phyloP scores from a whole-genome alignment of 1,284 basidiomycete genomes.

The Cryptococcus amylolentus region DNA sequence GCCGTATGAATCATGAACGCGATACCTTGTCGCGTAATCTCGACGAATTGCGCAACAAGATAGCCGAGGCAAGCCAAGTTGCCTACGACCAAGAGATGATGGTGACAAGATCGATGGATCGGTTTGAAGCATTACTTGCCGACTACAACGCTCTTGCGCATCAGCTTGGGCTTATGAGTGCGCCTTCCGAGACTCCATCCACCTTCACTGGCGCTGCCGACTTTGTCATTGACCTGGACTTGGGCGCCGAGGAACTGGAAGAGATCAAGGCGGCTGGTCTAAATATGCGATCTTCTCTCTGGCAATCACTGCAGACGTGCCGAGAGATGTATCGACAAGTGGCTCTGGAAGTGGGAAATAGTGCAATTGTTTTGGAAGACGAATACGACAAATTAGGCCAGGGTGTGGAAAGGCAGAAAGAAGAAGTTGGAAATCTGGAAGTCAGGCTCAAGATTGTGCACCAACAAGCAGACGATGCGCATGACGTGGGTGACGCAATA shows the following conservation, averaged over 20 bases:
- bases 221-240: constrained; percentile 69
- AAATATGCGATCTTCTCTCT: constrained; percentile 64
- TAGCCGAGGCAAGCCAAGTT: constrained; percentile 64
- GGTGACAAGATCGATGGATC: constrained; percentile 68
- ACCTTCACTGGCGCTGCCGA: constrained; percentile 54
- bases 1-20: constrained; percentile 79
- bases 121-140: constrained; percentile 72
- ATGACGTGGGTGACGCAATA: constrained; percentile 58
- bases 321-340: constrained; percentile 66
- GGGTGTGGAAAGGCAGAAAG: constrained; percentile 52
- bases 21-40: constrained; percentile 65
- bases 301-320: constrained; percentile 65
- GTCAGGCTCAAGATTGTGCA: constrained; percentile 47
- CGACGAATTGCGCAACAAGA: constrained; percentile 70
- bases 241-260: constrained; percentile 63
- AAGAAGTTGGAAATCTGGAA: constrained; percentile 65
- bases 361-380: constrained; percentile 70
- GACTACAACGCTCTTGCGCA: constrained; percentile 68
- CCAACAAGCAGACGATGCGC: constrained; percentile 71
- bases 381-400: constrained; percentile 64
- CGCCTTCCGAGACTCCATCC: constrained; percentile 9
- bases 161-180: constrained; percentile 63
- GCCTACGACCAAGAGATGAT: constrained; percentile 72
- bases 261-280: constrained; percentile 60
- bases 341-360: constrained; percentile 65